Evolutionary conservation across 2,329 filamentous ascomycete species (phyloP).

Genomic region (Ophiostoma piceae): DNA sequence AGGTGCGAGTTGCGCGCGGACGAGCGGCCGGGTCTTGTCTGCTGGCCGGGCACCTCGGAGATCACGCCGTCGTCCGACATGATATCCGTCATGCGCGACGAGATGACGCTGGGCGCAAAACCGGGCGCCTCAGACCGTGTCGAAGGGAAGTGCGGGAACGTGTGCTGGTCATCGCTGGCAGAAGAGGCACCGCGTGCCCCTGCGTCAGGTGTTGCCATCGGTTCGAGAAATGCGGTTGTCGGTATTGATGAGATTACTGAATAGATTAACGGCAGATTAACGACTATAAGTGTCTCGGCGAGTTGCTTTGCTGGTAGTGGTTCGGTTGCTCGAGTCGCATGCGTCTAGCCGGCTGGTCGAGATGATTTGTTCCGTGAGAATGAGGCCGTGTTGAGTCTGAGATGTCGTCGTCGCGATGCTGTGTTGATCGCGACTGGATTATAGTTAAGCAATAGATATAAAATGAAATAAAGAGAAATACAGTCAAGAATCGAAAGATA

Average conservation of each 20-base stretch:
- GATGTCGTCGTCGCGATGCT: slow-evolving; percentile 7
- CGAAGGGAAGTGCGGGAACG: slow-evolving; percentile 40
- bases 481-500: slow-evolving; percentile 8
- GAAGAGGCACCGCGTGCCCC: slow-evolving; percentile 35
- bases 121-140: slow-evolving; percentile 43
- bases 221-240: not conserved
- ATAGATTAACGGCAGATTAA: not conserved
- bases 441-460: not conserved
- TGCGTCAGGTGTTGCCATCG: slow-evolving; percentile 33
- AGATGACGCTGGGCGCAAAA: slow-evolving; percentile 56
- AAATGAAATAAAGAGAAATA: not conserved
- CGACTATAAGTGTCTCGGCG: not conserved
- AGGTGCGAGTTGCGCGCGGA: slow-evolving; percentile 40
- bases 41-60: slow-evolving; percentile 28
- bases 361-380: not conserved
- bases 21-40: not conserved
- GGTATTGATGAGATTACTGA: not conserved
- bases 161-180: slow-evolving; percentile 34
- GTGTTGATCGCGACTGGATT: not conserved
- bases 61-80: slow-evolving; percentile 50
- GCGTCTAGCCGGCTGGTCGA: not conserved
- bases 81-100: slow-evolving; percentile 65
- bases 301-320: not conserved
- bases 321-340: not conserved
- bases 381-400: not conserved